phyloP scores from a whole-genome alignment of 78 protist species.

The Pigoraptor vietnamica region DNA sequence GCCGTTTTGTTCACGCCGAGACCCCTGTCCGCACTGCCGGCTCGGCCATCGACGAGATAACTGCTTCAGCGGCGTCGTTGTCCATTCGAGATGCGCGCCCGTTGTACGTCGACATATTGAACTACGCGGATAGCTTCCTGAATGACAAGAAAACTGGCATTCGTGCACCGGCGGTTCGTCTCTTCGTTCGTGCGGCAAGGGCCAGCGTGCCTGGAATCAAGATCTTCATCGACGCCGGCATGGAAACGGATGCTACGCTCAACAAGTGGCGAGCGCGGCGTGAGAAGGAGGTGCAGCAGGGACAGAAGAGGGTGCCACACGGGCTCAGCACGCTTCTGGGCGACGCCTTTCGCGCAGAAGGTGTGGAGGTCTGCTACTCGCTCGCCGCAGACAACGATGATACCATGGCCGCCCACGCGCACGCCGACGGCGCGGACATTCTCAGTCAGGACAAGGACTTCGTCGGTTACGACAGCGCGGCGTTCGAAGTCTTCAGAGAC shows the following conservation, averaged over 20 bases:
- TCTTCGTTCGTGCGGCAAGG: too few species aligned
- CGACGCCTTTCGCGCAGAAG: background rate
- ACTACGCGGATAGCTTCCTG: too few species aligned
- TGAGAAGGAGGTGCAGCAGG: background rate
- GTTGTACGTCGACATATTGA: too few species aligned
- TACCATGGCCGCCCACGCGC: background rate
- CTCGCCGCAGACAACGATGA: background rate
- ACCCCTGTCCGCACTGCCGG: too few species aligned
- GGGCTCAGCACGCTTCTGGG: background rate
- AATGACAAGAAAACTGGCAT: too few species aligned
- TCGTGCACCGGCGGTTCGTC: too few species aligned
- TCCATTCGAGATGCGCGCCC: too few species aligned
- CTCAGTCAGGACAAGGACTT: background rate
- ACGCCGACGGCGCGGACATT: background rate
- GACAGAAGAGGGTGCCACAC: background rate
- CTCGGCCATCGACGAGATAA: too few species aligned
- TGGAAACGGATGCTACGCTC: background rate
- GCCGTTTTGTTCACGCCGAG: too few species aligned
- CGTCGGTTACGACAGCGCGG: background rate
- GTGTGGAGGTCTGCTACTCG: background rate
- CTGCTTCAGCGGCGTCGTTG: too few species aligned
- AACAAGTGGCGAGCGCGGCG: background rate
- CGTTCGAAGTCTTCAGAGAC: background rate
- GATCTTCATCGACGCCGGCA: background rate
- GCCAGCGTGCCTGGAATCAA: too few species aligned